Conservation (phyloP, 768 basidiomycete species). For the Podaxis sp. region DNA sequence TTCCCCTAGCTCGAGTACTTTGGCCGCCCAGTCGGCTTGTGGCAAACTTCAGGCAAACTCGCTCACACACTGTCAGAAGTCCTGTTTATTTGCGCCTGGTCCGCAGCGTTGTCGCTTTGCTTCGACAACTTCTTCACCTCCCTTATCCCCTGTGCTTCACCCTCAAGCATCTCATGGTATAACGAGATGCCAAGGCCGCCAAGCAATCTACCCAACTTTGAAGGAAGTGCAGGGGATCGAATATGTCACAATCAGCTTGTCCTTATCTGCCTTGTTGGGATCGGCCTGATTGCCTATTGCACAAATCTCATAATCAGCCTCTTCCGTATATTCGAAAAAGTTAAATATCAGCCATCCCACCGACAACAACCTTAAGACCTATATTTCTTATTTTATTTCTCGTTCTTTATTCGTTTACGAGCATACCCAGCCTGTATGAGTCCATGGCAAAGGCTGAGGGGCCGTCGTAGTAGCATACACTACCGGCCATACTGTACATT, state of each 20-base stretch:
- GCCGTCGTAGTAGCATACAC: too few species aligned
- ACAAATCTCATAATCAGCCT: conserved; percentile 81
- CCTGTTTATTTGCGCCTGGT: conserved; percentile 92
- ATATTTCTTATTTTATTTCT: background rate
- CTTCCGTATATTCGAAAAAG: conserved; percentile 85
- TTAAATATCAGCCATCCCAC: conserved; percentile 60
- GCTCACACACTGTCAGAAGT: conserved; percentile 86
- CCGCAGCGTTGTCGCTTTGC: conserved; percentile 78
- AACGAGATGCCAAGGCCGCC: conserved; percentile 55
- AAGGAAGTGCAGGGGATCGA: conserved; percentile 44
- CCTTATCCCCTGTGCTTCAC: conserved; percentile 67
- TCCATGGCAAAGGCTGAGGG: background rate
- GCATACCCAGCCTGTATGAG: background rate
- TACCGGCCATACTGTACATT: background rate
- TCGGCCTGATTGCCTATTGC: conserved; percentile 78
- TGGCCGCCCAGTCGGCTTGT: conserved; percentile 86
- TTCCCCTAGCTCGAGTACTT: conserved; percentile 80
- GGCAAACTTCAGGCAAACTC: conserved; percentile 84
- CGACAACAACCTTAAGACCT: conserved; percentile 3
- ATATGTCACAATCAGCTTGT: conserved; percentile 76
- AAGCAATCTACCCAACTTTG: conserved; percentile 34
- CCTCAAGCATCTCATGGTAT: conserved; percentile 67
- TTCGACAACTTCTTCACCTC: conserved; percentile 95
- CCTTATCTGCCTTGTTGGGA: conserved; percentile 72
- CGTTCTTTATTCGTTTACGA: background rate